Base-by-base conservation (phyloP, 1,139 yeast species). In the Sugiyamaella pinicola region DNA sequence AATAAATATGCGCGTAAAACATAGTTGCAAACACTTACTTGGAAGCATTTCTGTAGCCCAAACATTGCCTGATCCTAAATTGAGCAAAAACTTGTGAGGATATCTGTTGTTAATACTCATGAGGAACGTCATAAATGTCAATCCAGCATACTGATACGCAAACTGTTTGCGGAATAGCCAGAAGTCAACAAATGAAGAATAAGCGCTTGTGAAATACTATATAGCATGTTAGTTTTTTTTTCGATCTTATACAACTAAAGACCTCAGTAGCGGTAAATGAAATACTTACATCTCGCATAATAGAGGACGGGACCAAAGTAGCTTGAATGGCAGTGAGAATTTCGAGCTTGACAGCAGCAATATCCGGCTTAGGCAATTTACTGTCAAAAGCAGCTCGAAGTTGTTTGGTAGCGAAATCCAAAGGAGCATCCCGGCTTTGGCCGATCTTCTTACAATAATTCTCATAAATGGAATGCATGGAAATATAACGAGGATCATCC, bases 21-120 rank as follows among this genome's bases (percentile, higher is more conserved):
- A 7, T 7, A 37, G 15, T 39, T 4, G 19, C 24, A 29, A 10
- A 17, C 22, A 69, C 70, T 85, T 85, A 62, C 90, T 85, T 22
- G 99, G 98, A 51, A 95, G 76, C 96, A 93, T 90, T 65, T 95
- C 99, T 3, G 95, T 83, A 0, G 98, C 90, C 85, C 95, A 89
- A 13, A 93, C 93, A 63, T 82, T 84, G 57, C 99, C 99, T 1
- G 95, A 85, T 5, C 82, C 82, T 64, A 81, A 79, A 64, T 90
- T 85, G 53, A 95, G 82, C 69, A 86, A 86, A 56, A 93, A 87
- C 77, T 91, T 95, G 69, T 88, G 95, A 2, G 99, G 99, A 61
- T 89, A 93, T 66, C 99, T 83, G 52, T 87, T 84, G 69, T 89
- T 89, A 63, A 95, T 90, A 72, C 96, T 85, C 88, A 95, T 83